A percentile compares a stretch with the other conserved stretches of the same genome.
These are phyloP conservation scores for Rhododendron molle DNA, from an alignment of 148 eudicot species.

Conservation along the genomic window DNA sequence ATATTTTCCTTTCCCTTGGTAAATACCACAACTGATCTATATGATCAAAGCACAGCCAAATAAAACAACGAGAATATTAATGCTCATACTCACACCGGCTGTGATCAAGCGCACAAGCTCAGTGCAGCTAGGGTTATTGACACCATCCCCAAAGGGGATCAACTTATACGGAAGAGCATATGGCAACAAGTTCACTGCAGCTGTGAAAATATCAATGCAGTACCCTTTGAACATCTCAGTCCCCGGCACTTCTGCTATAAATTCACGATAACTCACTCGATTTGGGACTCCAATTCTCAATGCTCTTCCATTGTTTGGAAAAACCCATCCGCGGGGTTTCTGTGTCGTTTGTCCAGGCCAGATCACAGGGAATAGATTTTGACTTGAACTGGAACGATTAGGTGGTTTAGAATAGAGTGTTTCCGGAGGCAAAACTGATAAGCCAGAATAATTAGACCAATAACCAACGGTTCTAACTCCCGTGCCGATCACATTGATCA, in stretches of 20 bases:
- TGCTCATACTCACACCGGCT: constrained; percentile 48
- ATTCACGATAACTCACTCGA: constrained; percentile 50
- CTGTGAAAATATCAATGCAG: constrained; percentile 65
- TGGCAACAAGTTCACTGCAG: constrained; percentile 65
- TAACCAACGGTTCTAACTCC: constrained; percentile 55
- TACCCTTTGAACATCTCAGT: constrained; percentile 51
- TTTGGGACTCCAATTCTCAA: constrained; percentile 73
- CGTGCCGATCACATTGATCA: constrained; percentile 65
- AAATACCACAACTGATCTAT: neutral
- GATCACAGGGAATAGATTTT: constrained; percentile 32
- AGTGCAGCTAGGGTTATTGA: constrained; percentile 46
- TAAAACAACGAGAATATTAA: neutral
- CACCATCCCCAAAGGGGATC: constrained; percentile 55
- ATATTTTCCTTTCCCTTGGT: too few relatives aligned
- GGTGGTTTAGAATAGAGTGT: constrained; percentile 25
- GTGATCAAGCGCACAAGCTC: constrained; percentile 44
- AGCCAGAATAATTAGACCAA: constrained; percentile 66
- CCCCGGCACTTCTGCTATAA: constrained; percentile 34
- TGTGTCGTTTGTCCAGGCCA: constrained; percentile 66
- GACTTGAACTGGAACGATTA: constrained; percentile 38
- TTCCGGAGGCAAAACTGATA: constrained; percentile 63
- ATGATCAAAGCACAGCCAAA: neutral
- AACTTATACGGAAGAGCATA: constrained; percentile 65
- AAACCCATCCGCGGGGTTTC: constrained; percentile 84
- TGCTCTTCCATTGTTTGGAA: constrained; percentile 47